phyloP scores from a whole-genome alignment of 371 early-diverging fungal species.

The Mucor ambiguus region DNA sequence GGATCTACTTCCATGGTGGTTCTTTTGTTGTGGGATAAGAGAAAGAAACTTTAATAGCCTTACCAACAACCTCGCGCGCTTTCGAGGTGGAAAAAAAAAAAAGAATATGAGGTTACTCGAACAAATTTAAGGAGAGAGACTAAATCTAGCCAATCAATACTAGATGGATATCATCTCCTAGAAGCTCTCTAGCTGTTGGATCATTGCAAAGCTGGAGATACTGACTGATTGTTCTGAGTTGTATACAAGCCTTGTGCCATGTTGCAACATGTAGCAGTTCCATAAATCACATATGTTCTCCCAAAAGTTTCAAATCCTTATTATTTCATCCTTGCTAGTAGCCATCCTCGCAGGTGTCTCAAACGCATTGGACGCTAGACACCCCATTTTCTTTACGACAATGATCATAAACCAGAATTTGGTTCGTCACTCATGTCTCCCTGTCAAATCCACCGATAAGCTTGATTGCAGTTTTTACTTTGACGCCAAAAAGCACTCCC shows the following conservation, averaged over 20 bases:
- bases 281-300: neutral
- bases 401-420: too few species aligned
- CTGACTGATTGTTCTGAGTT: neutral
- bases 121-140: neutral
- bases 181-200: neutral
- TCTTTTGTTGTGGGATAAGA: neutral
- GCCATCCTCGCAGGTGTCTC: neutral
- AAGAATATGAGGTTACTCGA: neutral
- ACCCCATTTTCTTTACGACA: too few species aligned
- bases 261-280: neutral
- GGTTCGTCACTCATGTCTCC: neutral
- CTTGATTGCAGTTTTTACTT: neutral
- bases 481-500: neutral
- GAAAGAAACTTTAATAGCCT: neutral
- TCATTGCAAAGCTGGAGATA: neutral
- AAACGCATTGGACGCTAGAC: neutral
- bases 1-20: conserved; percentile 1
- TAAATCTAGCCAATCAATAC: neutral
- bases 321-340: neutral
- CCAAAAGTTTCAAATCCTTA: neutral
- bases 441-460: neutral
- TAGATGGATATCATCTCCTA: neutral
- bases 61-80: neutral
- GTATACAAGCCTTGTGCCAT: neutral
- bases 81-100: neutral